phyloP scores from a whole-genome alignment of 1,284 basidiomycete genomes.

The Ceratobasidium sp. region DNA sequence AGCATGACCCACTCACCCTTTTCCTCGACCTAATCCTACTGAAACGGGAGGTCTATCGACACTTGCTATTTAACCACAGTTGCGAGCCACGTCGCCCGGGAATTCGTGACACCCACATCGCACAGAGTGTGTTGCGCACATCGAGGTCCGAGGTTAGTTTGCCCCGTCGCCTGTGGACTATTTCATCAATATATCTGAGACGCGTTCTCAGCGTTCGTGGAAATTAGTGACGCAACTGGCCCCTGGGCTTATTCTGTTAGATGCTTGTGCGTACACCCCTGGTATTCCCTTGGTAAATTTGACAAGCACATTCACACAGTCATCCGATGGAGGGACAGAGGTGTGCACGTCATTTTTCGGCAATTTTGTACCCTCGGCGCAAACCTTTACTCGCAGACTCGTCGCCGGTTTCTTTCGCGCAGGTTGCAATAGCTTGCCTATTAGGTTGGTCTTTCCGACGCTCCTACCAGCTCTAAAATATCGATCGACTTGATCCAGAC shows the following conservation, averaged over 20 bases:
- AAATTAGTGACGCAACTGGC: conserved; percentile 15
- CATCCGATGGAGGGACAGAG: conserved; percentile 10
- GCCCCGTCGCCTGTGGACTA: not conserved
- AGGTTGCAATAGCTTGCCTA: conserved; percentile 67
- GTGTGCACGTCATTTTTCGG: not conserved
- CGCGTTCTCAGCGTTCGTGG: not conserved
- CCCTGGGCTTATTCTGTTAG: not conserved
- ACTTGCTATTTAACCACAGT: conserved; percentile 87
- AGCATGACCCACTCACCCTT: conserved; percentile 79
- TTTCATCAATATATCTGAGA: not conserved
- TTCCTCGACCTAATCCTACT: conserved; percentile 85
- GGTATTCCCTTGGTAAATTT: not conserved
- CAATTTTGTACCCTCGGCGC: not conserved
- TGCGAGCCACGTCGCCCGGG: conserved; percentile 49
- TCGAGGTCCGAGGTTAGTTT: not conserved
- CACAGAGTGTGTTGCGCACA: not conserved
- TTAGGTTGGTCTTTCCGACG: conserved; percentile 56
- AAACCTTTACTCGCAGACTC: not conserved
- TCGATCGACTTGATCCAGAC: conserved; percentile 56
- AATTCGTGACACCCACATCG: not conserved
- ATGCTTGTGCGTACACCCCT: conserved; percentile 11
- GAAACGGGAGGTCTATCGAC: conserved; percentile 85
- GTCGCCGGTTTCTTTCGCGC: conserved; percentile 55
- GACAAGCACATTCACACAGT: not conserved
- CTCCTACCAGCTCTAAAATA: not conserved